Percentiles rank a stretch among this genome's conserved stretches.
These are phyloP conservation scores for Orbilia blumenaviensis DNA, from an alignment of 2,329 filamentous ascomycete genomes.

Conservation along the genomic window DNA sequence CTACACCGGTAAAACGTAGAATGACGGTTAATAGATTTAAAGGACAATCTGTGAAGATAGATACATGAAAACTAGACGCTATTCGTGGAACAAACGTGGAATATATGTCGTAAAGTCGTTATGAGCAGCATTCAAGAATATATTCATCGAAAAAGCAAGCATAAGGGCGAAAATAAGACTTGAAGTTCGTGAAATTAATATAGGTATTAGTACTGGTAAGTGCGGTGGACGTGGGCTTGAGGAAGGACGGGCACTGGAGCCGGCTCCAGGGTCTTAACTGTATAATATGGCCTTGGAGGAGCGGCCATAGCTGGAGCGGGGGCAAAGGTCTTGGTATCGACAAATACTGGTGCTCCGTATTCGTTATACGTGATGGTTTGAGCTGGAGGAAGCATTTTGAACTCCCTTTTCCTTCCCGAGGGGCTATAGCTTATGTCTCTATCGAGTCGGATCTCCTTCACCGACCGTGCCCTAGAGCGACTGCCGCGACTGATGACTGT, in stretches of 20 bases:
- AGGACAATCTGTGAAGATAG: too few relatives aligned
- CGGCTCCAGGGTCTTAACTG: conserved; percentile 16
- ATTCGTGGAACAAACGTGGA: too few relatives aligned
- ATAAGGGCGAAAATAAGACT: background rate
- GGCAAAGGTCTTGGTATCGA: conserved; percentile 42
- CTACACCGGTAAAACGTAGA: too few relatives aligned
- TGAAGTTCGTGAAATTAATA: background rate
- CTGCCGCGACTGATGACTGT: conserved; percentile 17
- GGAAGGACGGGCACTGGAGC: conserved; percentile 33
- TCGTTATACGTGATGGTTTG: conserved; percentile 43
- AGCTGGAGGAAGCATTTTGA: conserved; percentile 34
- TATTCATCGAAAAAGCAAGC: background rate
- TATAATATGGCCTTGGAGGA: conserved; percentile 24
- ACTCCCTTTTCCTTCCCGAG: conserved; percentile 5
- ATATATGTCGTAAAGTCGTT: too few relatives aligned
- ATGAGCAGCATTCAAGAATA: background rate
- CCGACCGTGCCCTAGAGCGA: conserved; percentile 22
- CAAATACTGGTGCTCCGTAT: conserved; percentile 39
- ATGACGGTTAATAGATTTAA: too few relatives aligned
- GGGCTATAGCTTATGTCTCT: conserved; percentile 13
- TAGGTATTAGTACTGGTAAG: conserved; percentile 17
- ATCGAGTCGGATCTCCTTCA: conserved; percentile 28
- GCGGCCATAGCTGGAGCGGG: conserved; percentile 30
- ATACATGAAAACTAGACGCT: too few relatives aligned
- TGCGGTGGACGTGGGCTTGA: background rate